Percentiles rank a stretch among this genome's conserved stretches.
Evolutionary conservation across 1,139 yeast species (phyloP).

Genomic region (Lodderomyces jiufengensis): DNA sequence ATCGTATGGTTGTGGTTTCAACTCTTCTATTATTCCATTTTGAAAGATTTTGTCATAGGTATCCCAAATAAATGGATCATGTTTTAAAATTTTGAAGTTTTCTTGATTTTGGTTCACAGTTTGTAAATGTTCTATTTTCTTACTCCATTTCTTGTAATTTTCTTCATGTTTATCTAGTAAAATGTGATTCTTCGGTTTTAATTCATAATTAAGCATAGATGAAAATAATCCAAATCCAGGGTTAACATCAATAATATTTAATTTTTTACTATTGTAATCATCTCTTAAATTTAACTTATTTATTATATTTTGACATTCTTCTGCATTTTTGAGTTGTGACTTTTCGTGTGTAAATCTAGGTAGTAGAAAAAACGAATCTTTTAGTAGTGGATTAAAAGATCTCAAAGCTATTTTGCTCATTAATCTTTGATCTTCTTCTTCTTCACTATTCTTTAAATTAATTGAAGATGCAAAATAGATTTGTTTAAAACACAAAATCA

Average conservation of each 20-base stretch:
- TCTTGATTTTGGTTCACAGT: constrained; percentile 22
- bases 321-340: constrained; percentile 19
- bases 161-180: constrained; percentile 51
- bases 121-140: constrained; percentile 21
- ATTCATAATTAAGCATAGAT: constrained; percentile 50
- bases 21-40: background rate
- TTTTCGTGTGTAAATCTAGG: constrained; percentile 4
- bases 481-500: background rate
- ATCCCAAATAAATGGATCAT: constrained; percentile 66
- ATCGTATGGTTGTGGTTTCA: constrained; percentile 32
- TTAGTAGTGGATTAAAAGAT: constrained; percentile 32
- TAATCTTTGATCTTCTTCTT: background rate
- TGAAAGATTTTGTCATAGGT: constrained; percentile 30
- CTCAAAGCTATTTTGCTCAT: constrained; percentile 11
- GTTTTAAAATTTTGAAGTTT: constrained; percentile 27
- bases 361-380: constrained; percentile 8
- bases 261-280: constrained; percentile 39
- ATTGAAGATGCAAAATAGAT: background rate
- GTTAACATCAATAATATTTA: constrained; percentile 65
- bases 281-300: constrained; percentile 39
- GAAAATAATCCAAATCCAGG: constrained; percentile 55
- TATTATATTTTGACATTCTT: constrained; percentile 35
- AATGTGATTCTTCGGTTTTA: constrained; percentile 59
- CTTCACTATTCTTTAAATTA: background rate
- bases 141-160: constrained; percentile 29